phyloP scores from a whole-genome alignment of 2,329 filamentous ascomycete genomes.

The Rutstroemia sp. region DNA sequence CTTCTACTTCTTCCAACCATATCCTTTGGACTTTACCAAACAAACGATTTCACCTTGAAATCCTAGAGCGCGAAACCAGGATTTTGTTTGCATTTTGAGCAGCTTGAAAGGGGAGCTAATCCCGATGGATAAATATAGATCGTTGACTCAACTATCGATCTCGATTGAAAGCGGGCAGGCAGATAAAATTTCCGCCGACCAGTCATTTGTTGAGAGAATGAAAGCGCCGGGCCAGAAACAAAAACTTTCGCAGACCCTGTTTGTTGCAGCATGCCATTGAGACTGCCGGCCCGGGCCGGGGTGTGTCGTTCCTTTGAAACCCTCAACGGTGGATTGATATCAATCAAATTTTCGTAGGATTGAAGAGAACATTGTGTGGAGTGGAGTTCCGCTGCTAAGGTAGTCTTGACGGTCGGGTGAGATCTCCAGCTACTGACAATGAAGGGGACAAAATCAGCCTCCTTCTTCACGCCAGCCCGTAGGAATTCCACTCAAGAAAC shows the following conservation, averaged over 20 bases:
- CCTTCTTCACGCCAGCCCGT: not conserved
- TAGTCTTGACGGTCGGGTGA: not conserved
- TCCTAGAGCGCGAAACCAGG: not conserved
- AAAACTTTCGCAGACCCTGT: not conserved
- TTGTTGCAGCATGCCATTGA: not conserved
- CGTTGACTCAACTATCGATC: conserved; percentile 1
- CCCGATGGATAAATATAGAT: not conserved
- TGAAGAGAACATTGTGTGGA: not conserved
- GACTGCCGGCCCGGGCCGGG: conserved; percentile 6
- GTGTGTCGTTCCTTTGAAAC: not conserved
- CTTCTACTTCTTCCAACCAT: not conserved
- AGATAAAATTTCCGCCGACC: not conserved
- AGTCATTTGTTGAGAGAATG: not conserved
- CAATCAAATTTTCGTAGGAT: not conserved
- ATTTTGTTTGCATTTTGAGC: not conserved
- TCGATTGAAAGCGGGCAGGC: not conserved
- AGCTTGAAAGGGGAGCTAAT: not conserved
- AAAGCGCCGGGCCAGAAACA: not conserved
- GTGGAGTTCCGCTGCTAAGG: not conserved
- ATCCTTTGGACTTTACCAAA: not conserved
- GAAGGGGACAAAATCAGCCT: not conserved
- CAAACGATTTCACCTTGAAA: not conserved
- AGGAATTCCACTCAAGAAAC: not conserved
- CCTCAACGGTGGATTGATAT: conserved; percentile 2
- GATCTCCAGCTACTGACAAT: not conserved